Conservation (phyloP, 805 yeast species). For the Myxozyma sirexii region DNA sequence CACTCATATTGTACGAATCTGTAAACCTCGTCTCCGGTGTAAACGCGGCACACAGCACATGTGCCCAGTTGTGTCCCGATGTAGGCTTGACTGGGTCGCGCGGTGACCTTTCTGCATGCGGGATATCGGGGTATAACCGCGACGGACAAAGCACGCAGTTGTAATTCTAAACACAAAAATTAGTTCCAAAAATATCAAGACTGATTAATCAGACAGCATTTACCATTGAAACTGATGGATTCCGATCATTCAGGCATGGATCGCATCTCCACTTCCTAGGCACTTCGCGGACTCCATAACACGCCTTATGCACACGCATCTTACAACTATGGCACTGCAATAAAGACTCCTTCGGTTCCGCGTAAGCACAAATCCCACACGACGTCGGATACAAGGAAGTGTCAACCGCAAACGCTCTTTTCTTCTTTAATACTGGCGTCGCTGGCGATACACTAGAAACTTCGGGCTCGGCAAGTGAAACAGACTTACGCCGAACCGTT, state of each 20-base stretch:
- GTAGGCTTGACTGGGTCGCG: slow-evolving; percentile 75
- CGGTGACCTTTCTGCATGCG: slow-evolving; percentile 13
- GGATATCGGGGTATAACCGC: slow-evolving; percentile 36
- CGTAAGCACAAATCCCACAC: slow-evolving; percentile 62
- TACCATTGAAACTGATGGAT: slow-evolving; percentile 49
- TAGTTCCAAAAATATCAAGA: too few species aligned
- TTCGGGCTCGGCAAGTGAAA: neutral
- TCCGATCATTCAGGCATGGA: slow-evolving; percentile 68
- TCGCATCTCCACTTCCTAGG: slow-evolving; percentile 72
- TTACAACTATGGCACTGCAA: slow-evolving; percentile 68
- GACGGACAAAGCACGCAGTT: slow-evolving; percentile 67
- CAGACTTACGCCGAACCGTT: neutral
- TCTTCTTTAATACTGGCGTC: slow-evolving; percentile 1
- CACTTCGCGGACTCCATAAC: slow-evolving; percentile 57
- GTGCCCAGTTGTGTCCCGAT: slow-evolving; percentile 71
- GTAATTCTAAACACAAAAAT: slow-evolving; percentile 46
- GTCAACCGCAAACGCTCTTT: slow-evolving; percentile 7
- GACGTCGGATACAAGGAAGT: slow-evolving; percentile 17
- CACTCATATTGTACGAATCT: slow-evolving; percentile 50
- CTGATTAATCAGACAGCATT: neutral
- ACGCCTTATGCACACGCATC: slow-evolving; percentile 65
- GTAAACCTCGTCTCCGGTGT: slow-evolving; percentile 51
- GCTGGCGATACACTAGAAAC: neutral
- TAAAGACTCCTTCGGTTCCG: slow-evolving; percentile 47
- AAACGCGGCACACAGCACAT: slow-evolving; percentile 69